Percentiles rank a stretch among this genome's conserved stretches.
phyloP scores from a whole-genome alignment of 192 early-diverging fungal species.

The Podochytrium sp. region DNA sequence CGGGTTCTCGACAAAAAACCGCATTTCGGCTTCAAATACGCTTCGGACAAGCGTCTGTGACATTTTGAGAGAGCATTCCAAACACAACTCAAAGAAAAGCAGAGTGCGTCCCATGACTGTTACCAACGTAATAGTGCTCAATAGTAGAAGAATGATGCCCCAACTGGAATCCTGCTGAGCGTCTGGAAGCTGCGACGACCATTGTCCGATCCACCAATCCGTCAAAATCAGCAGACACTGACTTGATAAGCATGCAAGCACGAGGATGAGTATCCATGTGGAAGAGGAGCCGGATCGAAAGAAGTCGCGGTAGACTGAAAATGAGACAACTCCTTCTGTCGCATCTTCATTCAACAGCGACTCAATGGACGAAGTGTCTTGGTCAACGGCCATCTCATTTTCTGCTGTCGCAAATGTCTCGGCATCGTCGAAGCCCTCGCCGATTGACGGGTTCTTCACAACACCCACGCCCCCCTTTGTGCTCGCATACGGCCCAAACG shows the following conservation, averaged over 20 bases:
- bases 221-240: constrained; percentile 43
- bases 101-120: constrained; percentile 53
- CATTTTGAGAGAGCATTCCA: constrained; percentile 37
- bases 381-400: not conserved
- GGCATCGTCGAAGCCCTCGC: too few relatives aligned
- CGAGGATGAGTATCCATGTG: constrained; percentile 23
- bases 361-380: not conserved
- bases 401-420: not conserved
- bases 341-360: constrained; percentile 12
- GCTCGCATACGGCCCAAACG: constrained; percentile 32
- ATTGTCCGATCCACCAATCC: constrained; percentile 65
- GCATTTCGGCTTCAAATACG: constrained; percentile 59
- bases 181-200: constrained; percentile 44
- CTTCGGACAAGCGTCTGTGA: constrained; percentile 46
- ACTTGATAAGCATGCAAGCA: constrained; percentile 40
- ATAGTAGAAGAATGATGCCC: constrained; percentile 44
- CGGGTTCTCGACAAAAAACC: constrained; percentile 65
- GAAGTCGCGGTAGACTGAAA: constrained; percentile 43
- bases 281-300: constrained; percentile 40
- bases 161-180: constrained; percentile 50
- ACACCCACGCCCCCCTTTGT: constrained; percentile 3
- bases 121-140: constrained; percentile 50
- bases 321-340: constrained; percentile 37
- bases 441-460: too few relatives aligned
- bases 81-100: constrained; percentile 57